Conservation (phyloP, 257 asterid species). For the Knoxia roxburghii region DNA sequence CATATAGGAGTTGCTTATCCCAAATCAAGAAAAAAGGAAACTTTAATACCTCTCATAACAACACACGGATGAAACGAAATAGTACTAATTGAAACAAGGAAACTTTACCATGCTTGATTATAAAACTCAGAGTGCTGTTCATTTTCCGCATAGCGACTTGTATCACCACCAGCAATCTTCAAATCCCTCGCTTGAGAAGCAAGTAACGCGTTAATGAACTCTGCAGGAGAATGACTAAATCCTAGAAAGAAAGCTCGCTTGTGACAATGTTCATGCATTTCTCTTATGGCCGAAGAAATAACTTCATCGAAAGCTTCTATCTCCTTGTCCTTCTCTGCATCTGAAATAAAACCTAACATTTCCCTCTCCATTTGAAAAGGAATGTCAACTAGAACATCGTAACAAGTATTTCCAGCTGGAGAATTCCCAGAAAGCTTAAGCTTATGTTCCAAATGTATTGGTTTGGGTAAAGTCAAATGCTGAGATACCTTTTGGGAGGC, state of each 20-base stretch:
- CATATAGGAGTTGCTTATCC: too few species aligned
- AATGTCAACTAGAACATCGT: constrained; percentile 73
- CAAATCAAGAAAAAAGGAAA: too few species aligned
- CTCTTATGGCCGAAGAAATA: constrained; percentile 58
- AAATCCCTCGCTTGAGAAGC: constrained; percentile 85
- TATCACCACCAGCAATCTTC: constrained; percentile 66
- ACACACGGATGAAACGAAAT: not conserved
- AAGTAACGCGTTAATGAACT: constrained; percentile 66
- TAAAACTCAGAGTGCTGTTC: constrained; percentile 72
- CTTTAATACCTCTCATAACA: not conserved
- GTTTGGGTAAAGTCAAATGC: constrained; percentile 68
- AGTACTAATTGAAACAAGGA: not conserved
- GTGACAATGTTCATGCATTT: constrained; percentile 54
- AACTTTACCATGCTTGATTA: constrained; percentile 67
- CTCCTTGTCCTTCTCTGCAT: constrained; percentile 48
- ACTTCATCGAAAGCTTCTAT: constrained; percentile 61
- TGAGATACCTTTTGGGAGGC: constrained; percentile 62
- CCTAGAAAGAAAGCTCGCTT: constrained; percentile 82
- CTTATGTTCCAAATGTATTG: constrained; percentile 80
- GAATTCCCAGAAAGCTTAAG: constrained; percentile 69
- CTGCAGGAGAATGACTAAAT: constrained; percentile 88
- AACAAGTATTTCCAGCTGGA: constrained; percentile 75
- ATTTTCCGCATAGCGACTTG: constrained; percentile 53
- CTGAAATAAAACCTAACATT: constrained; percentile 42
- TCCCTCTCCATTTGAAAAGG: constrained; percentile 54